A percentile compares a stretch with the other conserved stretches of the same genome.
Conservation (phyloP, 2,329 filamentous ascomycete species). For the Fusarium longipes region DNA sequence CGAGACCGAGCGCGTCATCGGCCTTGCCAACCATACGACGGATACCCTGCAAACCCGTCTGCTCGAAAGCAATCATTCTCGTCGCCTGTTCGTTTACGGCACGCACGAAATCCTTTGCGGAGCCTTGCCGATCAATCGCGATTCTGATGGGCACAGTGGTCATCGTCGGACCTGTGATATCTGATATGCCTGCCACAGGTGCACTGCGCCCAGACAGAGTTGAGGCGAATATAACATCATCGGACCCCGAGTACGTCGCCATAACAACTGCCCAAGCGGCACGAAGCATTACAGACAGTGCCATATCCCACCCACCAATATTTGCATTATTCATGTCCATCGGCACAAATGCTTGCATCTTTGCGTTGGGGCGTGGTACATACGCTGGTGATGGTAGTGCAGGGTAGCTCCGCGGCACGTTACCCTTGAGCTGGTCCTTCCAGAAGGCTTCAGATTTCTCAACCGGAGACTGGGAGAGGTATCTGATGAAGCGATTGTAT, state of each 20-base stretch:
- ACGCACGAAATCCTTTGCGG: not conserved
- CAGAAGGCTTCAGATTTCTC: conserved; percentile 1
- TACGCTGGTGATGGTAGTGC: conserved; percentile 2
- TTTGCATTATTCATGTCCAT: not conserved
- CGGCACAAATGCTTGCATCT: conserved; percentile 1
- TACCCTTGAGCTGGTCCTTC: not conserved
- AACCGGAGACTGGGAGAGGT: not conserved
- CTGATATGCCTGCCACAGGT: conserved; percentile 4
- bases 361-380: not conserved
- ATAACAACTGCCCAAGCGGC: conserved; percentile 6
- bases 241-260: not conserved
- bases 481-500: conserved; percentile 2
- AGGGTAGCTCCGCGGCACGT: conserved; percentile 3
- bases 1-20: not conserved
- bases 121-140: not conserved
- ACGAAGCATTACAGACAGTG: conserved; percentile 3
- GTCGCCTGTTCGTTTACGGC: conserved; percentile 1
- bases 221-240: conserved; percentile 1
- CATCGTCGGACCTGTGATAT: conserved; percentile 5
- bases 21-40: not conserved
- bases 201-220: conserved; percentile 7
- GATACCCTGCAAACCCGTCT: conserved; percentile 6
- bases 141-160: conserved; percentile 9
- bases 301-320: not conserved
- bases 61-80: conserved; percentile 9